phyloP scores from a whole-genome alignment of 176 grass and related monocot genomes.

The Neostapfia colusana region DNA sequence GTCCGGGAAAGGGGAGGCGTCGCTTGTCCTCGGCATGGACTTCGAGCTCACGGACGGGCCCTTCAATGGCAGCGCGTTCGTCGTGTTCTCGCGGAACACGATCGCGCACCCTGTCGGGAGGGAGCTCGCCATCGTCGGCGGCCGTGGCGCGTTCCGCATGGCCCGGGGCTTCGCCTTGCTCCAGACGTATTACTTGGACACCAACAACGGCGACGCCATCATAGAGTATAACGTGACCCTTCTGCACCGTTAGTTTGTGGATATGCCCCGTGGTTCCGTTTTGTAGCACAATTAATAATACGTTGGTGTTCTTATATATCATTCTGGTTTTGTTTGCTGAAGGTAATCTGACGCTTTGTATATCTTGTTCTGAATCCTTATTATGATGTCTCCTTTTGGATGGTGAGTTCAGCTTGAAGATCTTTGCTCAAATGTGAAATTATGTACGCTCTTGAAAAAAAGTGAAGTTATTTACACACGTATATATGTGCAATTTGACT shows the following conservation, averaged over 20 bases:
- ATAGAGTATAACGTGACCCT: constrained; percentile 61
- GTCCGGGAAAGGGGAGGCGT: neutral
- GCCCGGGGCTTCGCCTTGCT: constrained; percentile 45
- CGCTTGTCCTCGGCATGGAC: constrained; percentile 46
- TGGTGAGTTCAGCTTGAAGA: too few relatives aligned
- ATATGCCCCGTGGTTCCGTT: neutral
- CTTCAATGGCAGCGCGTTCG: constrained; percentile 56
- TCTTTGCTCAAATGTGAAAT: too few relatives aligned
- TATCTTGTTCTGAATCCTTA: too few relatives aligned
- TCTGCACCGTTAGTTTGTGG: constrained; percentile 22
- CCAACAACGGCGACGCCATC: constrained; percentile 40
- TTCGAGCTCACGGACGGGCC: constrained; percentile 50
- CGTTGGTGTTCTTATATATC: neutral
- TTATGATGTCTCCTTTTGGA: too few relatives aligned
- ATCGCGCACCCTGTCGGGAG: neutral
- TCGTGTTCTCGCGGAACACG: constrained; percentile 51
- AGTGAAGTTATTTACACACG: too few relatives aligned
- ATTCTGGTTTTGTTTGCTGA: neutral
- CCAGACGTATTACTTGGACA: too few relatives aligned
- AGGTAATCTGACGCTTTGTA: too few relatives aligned
- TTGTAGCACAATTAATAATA: neutral
- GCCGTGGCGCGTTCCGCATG: constrained; percentile 54
- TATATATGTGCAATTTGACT: too few relatives aligned
- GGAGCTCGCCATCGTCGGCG: constrained; percentile 60
- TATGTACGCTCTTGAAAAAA: too few relatives aligned